phyloP scores from a whole-genome alignment of 192 early-diverging fungal genomes.

The Umbelopsis ramanniana region DNA sequence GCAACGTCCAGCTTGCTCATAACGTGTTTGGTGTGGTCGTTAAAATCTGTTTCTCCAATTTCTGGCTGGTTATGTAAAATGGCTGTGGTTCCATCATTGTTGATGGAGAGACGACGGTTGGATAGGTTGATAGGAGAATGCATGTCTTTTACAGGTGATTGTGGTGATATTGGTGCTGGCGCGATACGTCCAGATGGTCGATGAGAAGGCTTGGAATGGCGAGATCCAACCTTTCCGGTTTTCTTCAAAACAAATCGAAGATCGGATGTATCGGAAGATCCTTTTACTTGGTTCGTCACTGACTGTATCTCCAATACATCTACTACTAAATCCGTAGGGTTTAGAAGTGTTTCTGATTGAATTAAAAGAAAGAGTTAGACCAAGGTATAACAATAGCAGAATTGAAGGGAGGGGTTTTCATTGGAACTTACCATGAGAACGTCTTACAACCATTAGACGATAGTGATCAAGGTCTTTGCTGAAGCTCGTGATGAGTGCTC shows the following conservation, averaged over 20 bases:
- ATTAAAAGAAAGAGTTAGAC: background rate
- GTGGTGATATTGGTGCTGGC: background rate
- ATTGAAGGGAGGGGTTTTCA: background rate
- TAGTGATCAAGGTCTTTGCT: conserved; percentile 11
- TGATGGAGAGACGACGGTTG: background rate
- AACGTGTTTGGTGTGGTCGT: background rate
- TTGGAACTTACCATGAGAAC: background rate
- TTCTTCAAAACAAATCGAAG: conserved; percentile 11
- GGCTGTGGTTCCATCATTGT: background rate
- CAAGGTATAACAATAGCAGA: background rate
- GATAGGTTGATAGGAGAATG: background rate
- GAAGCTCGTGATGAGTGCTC: conserved; percentile 1
- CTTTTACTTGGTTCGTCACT: background rate
- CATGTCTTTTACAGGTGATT: background rate
- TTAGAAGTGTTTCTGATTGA: background rate
- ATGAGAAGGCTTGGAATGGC: background rate
- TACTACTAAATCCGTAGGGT: conserved; percentile 1
- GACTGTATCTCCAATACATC: conserved; percentile 4
- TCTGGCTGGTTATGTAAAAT: background rate
- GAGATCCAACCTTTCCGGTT: background rate
- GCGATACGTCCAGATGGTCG: conserved; percentile 1
- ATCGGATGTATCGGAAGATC: conserved; percentile 10
- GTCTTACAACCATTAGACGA: background rate
- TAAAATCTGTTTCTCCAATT: background rate
- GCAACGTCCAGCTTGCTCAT: conserved; percentile 16